Evolutionary conservation across 495 filamentous ascomycete genomes (phyloP).

Genomic region (Xylaria flabelliformis): DNA sequence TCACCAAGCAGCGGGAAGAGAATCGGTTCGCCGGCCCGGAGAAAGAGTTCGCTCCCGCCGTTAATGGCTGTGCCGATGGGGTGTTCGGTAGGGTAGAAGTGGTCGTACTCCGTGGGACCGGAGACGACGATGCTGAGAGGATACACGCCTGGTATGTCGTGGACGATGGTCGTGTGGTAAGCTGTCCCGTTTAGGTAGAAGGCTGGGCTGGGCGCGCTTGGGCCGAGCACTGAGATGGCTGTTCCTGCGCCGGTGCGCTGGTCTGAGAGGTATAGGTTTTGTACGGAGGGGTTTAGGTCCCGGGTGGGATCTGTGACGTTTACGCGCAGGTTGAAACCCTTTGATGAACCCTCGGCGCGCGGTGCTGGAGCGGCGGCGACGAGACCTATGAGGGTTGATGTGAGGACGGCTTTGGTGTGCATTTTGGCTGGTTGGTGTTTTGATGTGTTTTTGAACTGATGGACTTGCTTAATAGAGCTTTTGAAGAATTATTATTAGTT

Average conservation of each 20-base stretch:
- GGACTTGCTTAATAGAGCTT: neutral
- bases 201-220: neutral
- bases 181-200: conserved; percentile 18
- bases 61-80: conserved; percentile 2
- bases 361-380: neutral
- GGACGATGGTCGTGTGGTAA: conserved; percentile 8
- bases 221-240: neutral
- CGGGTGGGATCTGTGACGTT: neutral
- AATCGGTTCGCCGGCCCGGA: conserved; percentile 7
- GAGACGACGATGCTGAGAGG: conserved; percentile 7
- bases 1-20: conserved; percentile 5
- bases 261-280: neutral
- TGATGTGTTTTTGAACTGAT: neutral
- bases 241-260: neutral
- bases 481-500: neutral
- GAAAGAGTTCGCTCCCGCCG: conserved; percentile 8
- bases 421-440: neutral
- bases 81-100: conserved; percentile 14
- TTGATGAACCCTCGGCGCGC: neutral
- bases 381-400: neutral
- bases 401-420: neutral
- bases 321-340: conserved; percentile 9
- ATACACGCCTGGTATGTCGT: conserved; percentile 7
- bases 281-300: neutral
- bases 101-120: neutral